These are phyloP conservation scores for Macrolepiota albuminosa DNA, from an alignment of 768 basidiomycete species.

Conservation along the genomic window DNA sequence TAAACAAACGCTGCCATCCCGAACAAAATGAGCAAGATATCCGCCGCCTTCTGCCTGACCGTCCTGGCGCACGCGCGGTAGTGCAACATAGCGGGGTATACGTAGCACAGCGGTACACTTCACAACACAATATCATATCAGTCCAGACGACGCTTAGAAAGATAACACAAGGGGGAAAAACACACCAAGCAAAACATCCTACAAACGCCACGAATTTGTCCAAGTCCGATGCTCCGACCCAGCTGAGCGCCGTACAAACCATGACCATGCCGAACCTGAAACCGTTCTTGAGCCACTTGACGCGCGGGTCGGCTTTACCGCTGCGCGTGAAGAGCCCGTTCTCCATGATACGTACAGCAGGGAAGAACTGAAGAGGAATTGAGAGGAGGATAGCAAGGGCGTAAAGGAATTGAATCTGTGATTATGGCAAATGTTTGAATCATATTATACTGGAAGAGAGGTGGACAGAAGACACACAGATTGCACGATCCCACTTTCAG, in stretches of 20 bases:
- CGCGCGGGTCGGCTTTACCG: slow-evolving; percentile 72
- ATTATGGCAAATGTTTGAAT: background rate
- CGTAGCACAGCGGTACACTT: slow-evolving; percentile 90
- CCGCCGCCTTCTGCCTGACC: slow-evolving; percentile 54
- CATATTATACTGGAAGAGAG: background rate
- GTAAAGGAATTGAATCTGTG: slow-evolving; percentile 78
- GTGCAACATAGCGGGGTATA: slow-evolving; percentile 92
- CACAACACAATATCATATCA: slow-evolving; percentile 1
- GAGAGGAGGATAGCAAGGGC: slow-evolving; percentile 91
- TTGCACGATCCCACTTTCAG: slow-evolving; percentile 82
- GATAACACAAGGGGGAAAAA: slow-evolving; percentile 1
- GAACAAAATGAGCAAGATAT: slow-evolving; percentile 73
- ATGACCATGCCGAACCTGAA: slow-evolving; percentile 73
- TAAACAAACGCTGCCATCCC: slow-evolving; percentile 69
- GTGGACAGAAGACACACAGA: slow-evolving; percentile 44
- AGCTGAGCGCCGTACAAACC: slow-evolving; percentile 77
- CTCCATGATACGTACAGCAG: slow-evolving; percentile 95
- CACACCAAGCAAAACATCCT: slow-evolving; percentile 92
- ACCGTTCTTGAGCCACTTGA: slow-evolving; percentile 98
- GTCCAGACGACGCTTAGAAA: background rate
- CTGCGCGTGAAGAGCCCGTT: slow-evolving; percentile 87
- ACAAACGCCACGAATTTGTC: slow-evolving; percentile 96
- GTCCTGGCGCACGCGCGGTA: slow-evolving; percentile 83
- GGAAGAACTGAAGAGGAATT: slow-evolving; percentile 94
- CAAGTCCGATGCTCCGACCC: slow-evolving; percentile 79